phyloP scores from a whole-genome alignment of 306 rosid species.

The Cicer chorassanicum region DNA sequence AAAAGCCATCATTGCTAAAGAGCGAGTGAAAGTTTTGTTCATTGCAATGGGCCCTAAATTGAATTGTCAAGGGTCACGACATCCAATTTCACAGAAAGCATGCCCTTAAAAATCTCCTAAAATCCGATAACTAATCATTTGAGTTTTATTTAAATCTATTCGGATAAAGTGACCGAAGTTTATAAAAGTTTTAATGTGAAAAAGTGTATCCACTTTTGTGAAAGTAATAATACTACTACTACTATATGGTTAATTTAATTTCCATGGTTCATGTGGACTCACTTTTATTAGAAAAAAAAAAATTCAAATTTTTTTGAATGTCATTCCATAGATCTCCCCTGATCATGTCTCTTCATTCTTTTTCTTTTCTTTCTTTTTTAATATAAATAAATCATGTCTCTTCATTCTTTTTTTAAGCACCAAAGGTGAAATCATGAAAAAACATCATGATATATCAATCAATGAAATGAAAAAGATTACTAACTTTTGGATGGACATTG shows the following conservation, averaged over 20 bases:
- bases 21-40: constrained; percentile 58
- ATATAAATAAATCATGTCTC: no score
- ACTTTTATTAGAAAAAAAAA: constrained; percentile 24
- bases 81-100: constrained; percentile 44
- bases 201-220: constrained; percentile 38
- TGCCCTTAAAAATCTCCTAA: constrained; percentile 65
- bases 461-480: constrained; percentile 58
- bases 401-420: constrained; percentile 45
- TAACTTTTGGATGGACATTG: constrained; percentile 52
- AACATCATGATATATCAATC: constrained; percentile 82
- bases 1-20: constrained; percentile 64
- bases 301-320: constrained; percentile 47
- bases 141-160: constrained; percentile 39
- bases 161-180: constrained; percentile 35
- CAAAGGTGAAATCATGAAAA: constrained; percentile 54
- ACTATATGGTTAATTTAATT: constrained; percentile 16
- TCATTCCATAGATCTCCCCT: constrained; percentile 37
- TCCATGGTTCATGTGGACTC: constrained; percentile 38
- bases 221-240: constrained; percentile 43
- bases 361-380: not conserved
- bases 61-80: constrained; percentile 53
- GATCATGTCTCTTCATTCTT: constrained; percentile 56
- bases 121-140: constrained; percentile 71
- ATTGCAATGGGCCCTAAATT: constrained; percentile 65
- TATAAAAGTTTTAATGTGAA: constrained; percentile 31